Evolutionary conservation across 75 land plant species (phyloP).

Genomic region (Chamaecyparis obtusa): DNA sequence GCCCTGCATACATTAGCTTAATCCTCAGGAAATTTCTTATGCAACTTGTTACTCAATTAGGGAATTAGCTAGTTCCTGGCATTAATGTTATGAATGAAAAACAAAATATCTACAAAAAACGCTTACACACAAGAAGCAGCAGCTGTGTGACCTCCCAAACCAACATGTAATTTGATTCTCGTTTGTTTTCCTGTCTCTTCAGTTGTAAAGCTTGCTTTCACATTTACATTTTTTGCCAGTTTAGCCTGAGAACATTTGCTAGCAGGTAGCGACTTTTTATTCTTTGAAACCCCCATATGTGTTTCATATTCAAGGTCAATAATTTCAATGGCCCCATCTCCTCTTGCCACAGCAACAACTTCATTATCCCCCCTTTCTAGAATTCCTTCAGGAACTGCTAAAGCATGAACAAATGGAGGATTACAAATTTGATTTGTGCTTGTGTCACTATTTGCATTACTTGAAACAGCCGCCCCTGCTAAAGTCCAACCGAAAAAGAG

Average conservation of each 20-base stretch:
- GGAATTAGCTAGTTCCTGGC: conserved; percentile 6
- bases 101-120: background rate
- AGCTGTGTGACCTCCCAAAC: conserved; percentile 70
- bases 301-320: conserved; percentile 56
- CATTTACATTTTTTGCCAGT: conserved; percentile 9
- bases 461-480: conserved; percentile 27
- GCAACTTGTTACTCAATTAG: conserved; percentile 5
- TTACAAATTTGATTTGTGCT: conserved; percentile 50
- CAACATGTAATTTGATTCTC: conserved; percentile 29
- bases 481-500: background rate
- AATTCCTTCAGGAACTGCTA: conserved; percentile 61
- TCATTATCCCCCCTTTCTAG: conserved; percentile 41
- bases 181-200: conserved; percentile 24
- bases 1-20: conserved; percentile 36
- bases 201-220: background rate
- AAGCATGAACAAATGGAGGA: conserved; percentile 87
- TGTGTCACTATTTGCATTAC: background rate
- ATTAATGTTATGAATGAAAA: background rate
- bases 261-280: conserved; percentile 18
- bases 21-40: conserved; percentile 11
- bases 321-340: conserved; percentile 78
- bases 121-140: conserved; percentile 83
- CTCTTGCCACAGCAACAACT: conserved; percentile 77
- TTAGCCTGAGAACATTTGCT: conserved; percentile 27
- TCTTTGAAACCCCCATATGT: conserved; percentile 10